Conservation (phyloP, 2,329 filamentous ascomycete species). For the Penicillium griseofulvum region DNA sequence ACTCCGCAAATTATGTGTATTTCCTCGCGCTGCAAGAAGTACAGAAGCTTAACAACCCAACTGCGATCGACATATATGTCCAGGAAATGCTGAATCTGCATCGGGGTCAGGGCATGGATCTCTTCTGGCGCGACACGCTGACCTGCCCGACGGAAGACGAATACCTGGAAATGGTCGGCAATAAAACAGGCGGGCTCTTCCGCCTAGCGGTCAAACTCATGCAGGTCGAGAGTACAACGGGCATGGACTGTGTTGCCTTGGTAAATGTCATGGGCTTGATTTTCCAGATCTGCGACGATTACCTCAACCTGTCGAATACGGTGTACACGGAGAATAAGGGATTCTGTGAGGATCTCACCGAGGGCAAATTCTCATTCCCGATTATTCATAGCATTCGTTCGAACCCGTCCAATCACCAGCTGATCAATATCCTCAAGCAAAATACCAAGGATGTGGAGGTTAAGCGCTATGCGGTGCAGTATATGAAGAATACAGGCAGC, state of each 20-base stretch:
- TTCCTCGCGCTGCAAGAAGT: slow-evolving; percentile 47
- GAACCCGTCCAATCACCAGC: slow-evolving; percentile 59
- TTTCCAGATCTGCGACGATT: slow-evolving; percentile 64
- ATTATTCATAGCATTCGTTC: slow-evolving; percentile 86
- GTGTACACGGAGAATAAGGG: slow-evolving; percentile 87
- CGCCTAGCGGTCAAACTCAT: slow-evolving; percentile 47
- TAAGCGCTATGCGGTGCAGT: slow-evolving; percentile 83
- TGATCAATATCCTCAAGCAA: slow-evolving; percentile 90
- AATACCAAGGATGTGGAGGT: slow-evolving; percentile 83
- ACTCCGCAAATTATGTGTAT: slow-evolving; percentile 51
- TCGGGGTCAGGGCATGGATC: slow-evolving; percentile 49
- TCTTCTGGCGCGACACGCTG: slow-evolving; percentile 49
- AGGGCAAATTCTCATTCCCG: slow-evolving; percentile 95
- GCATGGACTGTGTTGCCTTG: slow-evolving; percentile 56
- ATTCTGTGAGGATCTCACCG: slow-evolving; percentile 89
- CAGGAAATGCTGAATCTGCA: slow-evolving; percentile 49
- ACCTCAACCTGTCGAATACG: slow-evolving; percentile 73
- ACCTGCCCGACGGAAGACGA: slow-evolving; percentile 48
- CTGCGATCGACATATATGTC: slow-evolving; percentile 45
- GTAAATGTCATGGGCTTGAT: slow-evolving; percentile 58
- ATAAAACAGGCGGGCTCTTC: slow-evolving; percentile 51
- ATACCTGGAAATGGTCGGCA: slow-evolving; percentile 50
- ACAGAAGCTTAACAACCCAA: slow-evolving; percentile 40
- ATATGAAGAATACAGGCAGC: slow-evolving; percentile 87
- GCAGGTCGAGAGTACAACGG: slow-evolving; percentile 42